phyloP scores from a whole-genome alignment of 352 stramenopile species.

The Globisporangium carolinianum region DNA sequence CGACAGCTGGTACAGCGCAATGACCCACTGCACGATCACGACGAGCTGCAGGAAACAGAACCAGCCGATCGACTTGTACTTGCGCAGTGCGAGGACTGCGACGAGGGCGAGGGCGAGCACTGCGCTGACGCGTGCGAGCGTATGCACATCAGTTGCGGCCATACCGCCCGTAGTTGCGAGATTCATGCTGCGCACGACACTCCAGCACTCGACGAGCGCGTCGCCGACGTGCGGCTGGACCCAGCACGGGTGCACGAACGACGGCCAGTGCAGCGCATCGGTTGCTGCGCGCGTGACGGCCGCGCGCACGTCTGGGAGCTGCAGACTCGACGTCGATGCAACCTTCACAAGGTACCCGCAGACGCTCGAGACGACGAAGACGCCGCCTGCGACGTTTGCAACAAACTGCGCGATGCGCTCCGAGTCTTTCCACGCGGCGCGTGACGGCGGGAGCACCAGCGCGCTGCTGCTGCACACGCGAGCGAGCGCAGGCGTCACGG shows the following conservation, averaged over 20 bases:
- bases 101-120: constrained; percentile 13
- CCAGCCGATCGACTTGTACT: constrained; percentile 63
- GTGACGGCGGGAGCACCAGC: neutral
- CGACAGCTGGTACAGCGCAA: constrained; percentile 57
- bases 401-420: constrained; percentile 55
- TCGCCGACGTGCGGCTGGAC: constrained; percentile 13
- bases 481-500: neutral
- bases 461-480: constrained; percentile 1
- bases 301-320: constrained; percentile 24
- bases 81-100: constrained; percentile 25
- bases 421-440: constrained; percentile 47
- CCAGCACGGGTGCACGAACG: constrained; percentile 16
- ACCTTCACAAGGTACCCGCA: constrained; percentile 27
- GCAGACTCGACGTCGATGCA: constrained; percentile 18
- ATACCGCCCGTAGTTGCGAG: constrained; percentile 20
- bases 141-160: constrained; percentile 24
- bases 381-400: constrained; percentile 47
- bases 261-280: constrained; percentile 4
- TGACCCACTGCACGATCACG: constrained; percentile 54
- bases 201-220: constrained; percentile 27
- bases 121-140: constrained; percentile 25
- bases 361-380: constrained; percentile 35
- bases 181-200: constrained; percentile 19
- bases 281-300: neutral
- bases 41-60: constrained; percentile 47